Evolutionary conservation across 169 alveolate genomes (phyloP), one percentile per base, ranked within the genome.

Genomic region (Eimeria brunetti): DNA sequence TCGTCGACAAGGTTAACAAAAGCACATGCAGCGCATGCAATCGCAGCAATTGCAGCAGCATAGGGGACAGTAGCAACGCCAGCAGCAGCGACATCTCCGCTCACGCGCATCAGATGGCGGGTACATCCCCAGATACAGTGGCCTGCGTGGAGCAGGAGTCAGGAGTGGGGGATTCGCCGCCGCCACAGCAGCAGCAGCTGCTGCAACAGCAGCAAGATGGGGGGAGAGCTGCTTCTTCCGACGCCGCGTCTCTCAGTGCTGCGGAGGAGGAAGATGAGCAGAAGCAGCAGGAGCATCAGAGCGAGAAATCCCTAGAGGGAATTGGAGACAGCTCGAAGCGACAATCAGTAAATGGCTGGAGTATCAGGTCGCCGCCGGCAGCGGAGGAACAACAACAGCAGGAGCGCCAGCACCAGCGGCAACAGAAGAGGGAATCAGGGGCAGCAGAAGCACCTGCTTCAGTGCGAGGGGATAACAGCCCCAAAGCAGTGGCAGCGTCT

Each of bases 191-290:
- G 49, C 64, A 64, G 81, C 92, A 62, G 92, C n/a, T n/a, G n/a
- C n/a, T n/a, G n/a, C 81, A 86, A 56, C 81, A 60, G 78, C 80
- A 38, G 92, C 81, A 38, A 83, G 81, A 62, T 56, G 51, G 14
- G 22, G 67, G 90, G 51, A 78, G 73, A 53, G 22, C 64, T 60
- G 67, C 90, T 56, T 24, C 88, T 11, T 53, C 90, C 38, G 90
- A 33, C 36, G 51, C 75, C 24, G 73, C 90, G 76, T 56, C 73
- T 51, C 56, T 41, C 18, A 83, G 76, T 36, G 69, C 90, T 56
- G 76, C 90, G 5, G 76, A 56, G 69, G 92, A 86, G 46, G 81
- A 86, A 30, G 67, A 86, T n/a, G 75, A 86, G 81, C 81, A 86
- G 56, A 69, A 62, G 92, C 78, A 86, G 81, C 83, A 62, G 81